These are phyloP conservation scores for Stipa capillata DNA, from an alignment of 176 grass and related monocot species.

Conservation along the genomic window DNA sequence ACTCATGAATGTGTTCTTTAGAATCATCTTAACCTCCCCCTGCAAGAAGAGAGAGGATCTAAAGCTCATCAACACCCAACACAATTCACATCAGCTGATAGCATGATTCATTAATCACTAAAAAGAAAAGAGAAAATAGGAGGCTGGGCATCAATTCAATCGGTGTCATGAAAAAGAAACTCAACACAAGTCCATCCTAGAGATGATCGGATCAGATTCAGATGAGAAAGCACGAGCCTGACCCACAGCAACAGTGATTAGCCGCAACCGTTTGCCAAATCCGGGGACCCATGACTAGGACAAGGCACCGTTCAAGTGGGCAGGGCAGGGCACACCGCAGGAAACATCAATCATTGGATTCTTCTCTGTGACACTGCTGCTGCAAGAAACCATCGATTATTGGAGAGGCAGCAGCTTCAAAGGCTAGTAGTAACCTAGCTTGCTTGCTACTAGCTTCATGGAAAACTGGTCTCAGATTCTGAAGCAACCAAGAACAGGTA, in stretches of 20 bases:
- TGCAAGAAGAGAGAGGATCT: background rate
- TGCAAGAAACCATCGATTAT: constrained; percentile 29
- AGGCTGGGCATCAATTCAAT: constrained; percentile 24
- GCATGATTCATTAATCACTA: background rate
- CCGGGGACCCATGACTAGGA: constrained; percentile 31
- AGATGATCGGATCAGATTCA: background rate
- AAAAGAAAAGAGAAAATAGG: too few relatives aligned
- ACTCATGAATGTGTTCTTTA: background rate
- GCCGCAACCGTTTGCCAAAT: constrained; percentile 29
- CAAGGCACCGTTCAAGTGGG: constrained; percentile 33
- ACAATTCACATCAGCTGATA: constrained; percentile 13
- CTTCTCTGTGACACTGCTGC: background rate
- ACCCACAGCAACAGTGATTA: background rate
- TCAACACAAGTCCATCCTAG: background rate
- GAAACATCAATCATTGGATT: constrained; percentile 33
- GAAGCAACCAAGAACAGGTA: too few relatives aligned
- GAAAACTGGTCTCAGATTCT: constrained; percentile 1
- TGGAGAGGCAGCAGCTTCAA: background rate
- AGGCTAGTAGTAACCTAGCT: background rate
- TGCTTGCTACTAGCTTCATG: background rate
- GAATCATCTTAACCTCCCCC: background rate
- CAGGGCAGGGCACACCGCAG: too few relatives aligned
- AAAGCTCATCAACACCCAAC: background rate
- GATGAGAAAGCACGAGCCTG: background rate
- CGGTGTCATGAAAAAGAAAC: constrained; percentile 33